These are phyloP conservation scores for Pythium brachiatum DNA, from an alignment of 352 stramenopile species.

Conservation along the genomic window DNA sequence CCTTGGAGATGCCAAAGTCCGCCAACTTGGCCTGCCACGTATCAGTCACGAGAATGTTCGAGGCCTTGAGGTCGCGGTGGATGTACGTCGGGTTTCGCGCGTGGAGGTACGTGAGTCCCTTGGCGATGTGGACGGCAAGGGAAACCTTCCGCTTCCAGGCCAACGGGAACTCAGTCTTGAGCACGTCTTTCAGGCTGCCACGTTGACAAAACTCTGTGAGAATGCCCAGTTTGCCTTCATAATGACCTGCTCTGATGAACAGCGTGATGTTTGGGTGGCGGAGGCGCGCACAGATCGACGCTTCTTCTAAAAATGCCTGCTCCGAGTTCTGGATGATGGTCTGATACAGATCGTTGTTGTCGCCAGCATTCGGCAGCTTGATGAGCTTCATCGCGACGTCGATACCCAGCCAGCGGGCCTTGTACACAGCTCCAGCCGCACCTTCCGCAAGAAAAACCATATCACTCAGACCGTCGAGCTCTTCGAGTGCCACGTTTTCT, in stretches of 20 bases:
- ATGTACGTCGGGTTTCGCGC: constrained; percentile 74
- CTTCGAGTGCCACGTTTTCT: constrained; percentile 47
- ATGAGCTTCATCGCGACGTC: constrained; percentile 76
- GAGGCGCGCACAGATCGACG: constrained; percentile 53
- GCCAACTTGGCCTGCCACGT: constrained; percentile 71
- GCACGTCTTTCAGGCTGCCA: constrained; percentile 69
- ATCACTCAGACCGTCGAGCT: constrained; percentile 56
- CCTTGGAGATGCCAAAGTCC: constrained; percentile 33
- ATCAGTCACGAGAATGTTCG: constrained; percentile 71
- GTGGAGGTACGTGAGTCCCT: constrained; percentile 69
- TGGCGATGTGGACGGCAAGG: constrained; percentile 55
- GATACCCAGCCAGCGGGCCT: constrained; percentile 68
- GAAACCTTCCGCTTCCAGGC: constrained; percentile 60
- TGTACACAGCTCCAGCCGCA: constrained; percentile 58
- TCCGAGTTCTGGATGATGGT: constrained; percentile 73
- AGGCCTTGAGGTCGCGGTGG: constrained; percentile 69
- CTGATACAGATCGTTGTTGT: constrained; percentile 54
- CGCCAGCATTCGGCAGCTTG: constrained; percentile 51
- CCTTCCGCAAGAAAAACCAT: constrained; percentile 60
- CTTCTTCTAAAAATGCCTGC: constrained; percentile 61
- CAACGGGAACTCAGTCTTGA: constrained; percentile 55
- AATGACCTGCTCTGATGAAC: constrained; percentile 65
- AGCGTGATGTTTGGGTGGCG: constrained; percentile 71
- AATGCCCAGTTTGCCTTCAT: constrained; percentile 64
- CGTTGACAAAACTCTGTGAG: constrained; percentile 66